Evolutionary conservation across 225 moss, liverwort and hornwort genomes (phyloP).

Genomic region (Bryoerythrophyllum caledonicum): DNA sequence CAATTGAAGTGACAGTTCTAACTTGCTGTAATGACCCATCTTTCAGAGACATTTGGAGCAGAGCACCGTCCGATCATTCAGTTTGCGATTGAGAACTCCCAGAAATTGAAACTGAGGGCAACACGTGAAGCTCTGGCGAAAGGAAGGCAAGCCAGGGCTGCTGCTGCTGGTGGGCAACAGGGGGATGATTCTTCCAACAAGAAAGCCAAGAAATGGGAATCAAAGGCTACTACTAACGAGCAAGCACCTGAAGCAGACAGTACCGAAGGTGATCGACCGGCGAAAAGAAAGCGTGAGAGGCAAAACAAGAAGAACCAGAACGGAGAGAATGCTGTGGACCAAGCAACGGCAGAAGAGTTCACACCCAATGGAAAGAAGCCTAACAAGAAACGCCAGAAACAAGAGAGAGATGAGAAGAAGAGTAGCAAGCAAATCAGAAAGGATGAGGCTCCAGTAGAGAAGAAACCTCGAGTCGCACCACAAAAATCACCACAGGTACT

Average conservation of each 20-base stretch:
- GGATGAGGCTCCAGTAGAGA: constrained; percentile 6
- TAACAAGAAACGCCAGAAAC: constrained; percentile 45
- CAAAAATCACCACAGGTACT: constrained; percentile 36
- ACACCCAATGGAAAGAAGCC: constrained; percentile 29
- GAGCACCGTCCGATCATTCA: constrained; percentile 89
- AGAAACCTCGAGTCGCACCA: constrained; percentile 14
- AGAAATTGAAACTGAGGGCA: constrained; percentile 77
- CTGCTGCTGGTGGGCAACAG: not conserved
- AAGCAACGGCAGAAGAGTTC: not conserved
- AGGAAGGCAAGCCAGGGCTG: constrained; percentile 42
- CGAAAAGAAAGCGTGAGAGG: constrained; percentile 48
- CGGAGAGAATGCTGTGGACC: not conserved
- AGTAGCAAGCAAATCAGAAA: not conserved
- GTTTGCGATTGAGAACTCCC: constrained; percentile 91
- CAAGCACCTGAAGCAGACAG: constrained; percentile 13
- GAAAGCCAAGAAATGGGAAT: constrained; percentile 32
- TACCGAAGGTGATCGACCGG: constrained; percentile 29
- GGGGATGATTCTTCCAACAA: constrained; percentile 18
- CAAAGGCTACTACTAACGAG: constrained; percentile 6
- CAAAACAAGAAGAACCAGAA: constrained; percentile 24
- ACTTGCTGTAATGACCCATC: not conserved
- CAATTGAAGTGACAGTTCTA: not conserved
- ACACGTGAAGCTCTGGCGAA: constrained; percentile 61
- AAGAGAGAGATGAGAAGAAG: constrained; percentile 5
- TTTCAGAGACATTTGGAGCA: constrained; percentile 74